A percentile compares a stretch with the other conserved stretches of the same genome.
These are phyloP conservation scores for Hypholoma fasciculare DNA, from an alignment of 768 basidiomycete species.

Conservation along the genomic window DNA sequence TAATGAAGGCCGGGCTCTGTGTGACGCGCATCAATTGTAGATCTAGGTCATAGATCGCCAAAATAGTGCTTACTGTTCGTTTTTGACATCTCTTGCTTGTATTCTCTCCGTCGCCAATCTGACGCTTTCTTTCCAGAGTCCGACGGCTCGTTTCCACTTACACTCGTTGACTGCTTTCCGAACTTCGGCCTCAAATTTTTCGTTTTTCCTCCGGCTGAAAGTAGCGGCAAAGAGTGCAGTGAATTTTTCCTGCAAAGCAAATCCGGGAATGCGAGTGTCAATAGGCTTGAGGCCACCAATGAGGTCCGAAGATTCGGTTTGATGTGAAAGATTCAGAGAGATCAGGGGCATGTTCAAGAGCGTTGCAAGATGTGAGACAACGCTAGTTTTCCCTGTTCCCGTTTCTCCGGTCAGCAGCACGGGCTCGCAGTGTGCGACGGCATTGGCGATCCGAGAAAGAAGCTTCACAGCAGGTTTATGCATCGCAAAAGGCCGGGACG, in stretches of 20 bases:
- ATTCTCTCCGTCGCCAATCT: constrained; percentile 71
- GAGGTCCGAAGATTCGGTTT: constrained; percentile 93
- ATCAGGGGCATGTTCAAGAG: constrained; percentile 75
- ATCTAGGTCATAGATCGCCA: neutral
- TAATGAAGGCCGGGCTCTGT: constrained; percentile 8
- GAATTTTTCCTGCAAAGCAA: constrained; percentile 70
- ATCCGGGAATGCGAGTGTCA: constrained; percentile 79
- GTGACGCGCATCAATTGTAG: constrained; percentile 4
- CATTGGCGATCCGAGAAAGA: constrained; percentile 77
- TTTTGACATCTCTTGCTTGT: constrained; percentile 27
- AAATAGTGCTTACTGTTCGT: constrained; percentile 21
- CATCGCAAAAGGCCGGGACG: constrained; percentile 75
- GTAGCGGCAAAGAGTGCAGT: constrained; percentile 79
- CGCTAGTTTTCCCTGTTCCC: constrained; percentile 98
- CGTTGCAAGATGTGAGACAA: constrained; percentile 82
- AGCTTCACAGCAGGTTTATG: constrained; percentile 83
- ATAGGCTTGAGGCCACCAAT: constrained; percentile 97
- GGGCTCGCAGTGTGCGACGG: constrained; percentile 75
- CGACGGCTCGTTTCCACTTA: constrained; percentile 84
- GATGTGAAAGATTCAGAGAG: constrained; percentile 92
- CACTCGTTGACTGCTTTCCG: constrained; percentile 78
- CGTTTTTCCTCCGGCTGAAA: constrained; percentile 89
- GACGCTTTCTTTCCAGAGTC: constrained; percentile 80
- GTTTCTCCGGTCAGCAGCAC: constrained; percentile 95
- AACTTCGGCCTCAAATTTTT: constrained; percentile 79